Evolutionary conservation across 108 stramenopile species (phyloP), one percentile per base, ranked within the genome.

Genomic region (Mayamaea pseudoterrestris): DNA sequence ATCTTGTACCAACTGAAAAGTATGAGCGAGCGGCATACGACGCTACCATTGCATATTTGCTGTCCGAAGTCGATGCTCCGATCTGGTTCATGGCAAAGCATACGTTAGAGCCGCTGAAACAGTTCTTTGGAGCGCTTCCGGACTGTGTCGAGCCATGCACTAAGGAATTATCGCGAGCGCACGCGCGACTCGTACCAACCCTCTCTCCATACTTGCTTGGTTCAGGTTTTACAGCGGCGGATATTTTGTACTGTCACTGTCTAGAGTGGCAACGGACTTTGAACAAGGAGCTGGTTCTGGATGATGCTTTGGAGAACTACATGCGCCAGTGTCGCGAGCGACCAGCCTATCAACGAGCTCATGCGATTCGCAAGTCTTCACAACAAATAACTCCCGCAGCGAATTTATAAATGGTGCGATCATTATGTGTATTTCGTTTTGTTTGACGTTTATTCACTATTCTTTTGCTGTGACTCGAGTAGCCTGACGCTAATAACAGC

Each of bases 21-120:
- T 35, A 24, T 14, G 55, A 63, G 24, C 66, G 85, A 17, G 85
- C 69, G 4, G 44, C 56, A 25, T 88, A 88, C 49, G 85, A 88
- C 29, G 75, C 69, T 28, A 67, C 77, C 14, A 39, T 66, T 13
- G 55, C 60, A 9, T 73, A 73, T 6, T 24, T 83, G 12, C 45
- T 63, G 30, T 68, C 76, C 6, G 86, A 89, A 42, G 35, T 89
- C 22, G 81, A 83, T 58, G 44, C 77, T 14, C 86, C 61, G 1
- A 48, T 83, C 0, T 83, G 86, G 79, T 79, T 83, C 16, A 76
- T 83, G 44, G 63, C 72, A 7, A 89, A 89, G 57, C 82, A 89
- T 42, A 53, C 50, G 8, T 51, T 41, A 30, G 44, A 44, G 1
- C 43, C 83, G 59, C 59, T 70, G 7, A 34, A 69, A 22, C 44